Evolutionary conservation across 2,329 filamentous ascomycete species (phyloP), one percentile per base, ranked within the genome.

Genomic region (Fonsecaea multimorphosa): DNA sequence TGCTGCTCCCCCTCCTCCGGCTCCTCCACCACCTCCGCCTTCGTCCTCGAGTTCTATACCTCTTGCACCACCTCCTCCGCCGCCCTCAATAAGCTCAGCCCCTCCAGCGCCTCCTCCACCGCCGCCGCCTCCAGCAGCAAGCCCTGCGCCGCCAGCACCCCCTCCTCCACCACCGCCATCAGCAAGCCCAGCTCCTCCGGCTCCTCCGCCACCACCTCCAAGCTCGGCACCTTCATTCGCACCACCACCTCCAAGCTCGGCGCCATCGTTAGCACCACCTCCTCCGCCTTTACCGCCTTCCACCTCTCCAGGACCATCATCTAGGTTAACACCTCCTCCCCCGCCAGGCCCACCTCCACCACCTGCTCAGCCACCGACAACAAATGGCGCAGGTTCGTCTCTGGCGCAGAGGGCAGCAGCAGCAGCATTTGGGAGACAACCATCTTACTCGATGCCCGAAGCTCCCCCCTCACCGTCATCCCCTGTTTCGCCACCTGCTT

Each of bases 391-490:
- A 71, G 78, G 71, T 70, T 77, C 78, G 40, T 85, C 83, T 24
- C 79, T 88, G 70, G 86, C 86, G 40, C 82, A 85, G 73, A 83
- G 85, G 77, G 86, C 86, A 63, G 86, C 86, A 22, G 78, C 84
- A 62, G 85, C 86, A 66, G 86, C 85, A 14, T 84, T 87, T 72
- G 80, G 83, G 49, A 76, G 65, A 34, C 69, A 70, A n/a, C 72
- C 75, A 36, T 70, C 76, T 51, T 65, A 68, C 66, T 66, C 76
- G 68, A 71, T 73, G 4, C 72, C 76, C 12, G 78, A 80, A 16
- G 78, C 81, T 59, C 75, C 80, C 57, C 72, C 78, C 69, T 77
- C 79, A 1, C 76, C 77, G n/a, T 77, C 80, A 1, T 76, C 79
- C 24, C 71, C 78, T 7, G 73, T 76, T n/a, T 74, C 72, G 51